A percentile compares a stretch with the other conserved stretches of the same genome.
Conservation (phyloP, 2,329 filamentous ascomycete species). For the Cladophialophora chaetospira region DNA sequence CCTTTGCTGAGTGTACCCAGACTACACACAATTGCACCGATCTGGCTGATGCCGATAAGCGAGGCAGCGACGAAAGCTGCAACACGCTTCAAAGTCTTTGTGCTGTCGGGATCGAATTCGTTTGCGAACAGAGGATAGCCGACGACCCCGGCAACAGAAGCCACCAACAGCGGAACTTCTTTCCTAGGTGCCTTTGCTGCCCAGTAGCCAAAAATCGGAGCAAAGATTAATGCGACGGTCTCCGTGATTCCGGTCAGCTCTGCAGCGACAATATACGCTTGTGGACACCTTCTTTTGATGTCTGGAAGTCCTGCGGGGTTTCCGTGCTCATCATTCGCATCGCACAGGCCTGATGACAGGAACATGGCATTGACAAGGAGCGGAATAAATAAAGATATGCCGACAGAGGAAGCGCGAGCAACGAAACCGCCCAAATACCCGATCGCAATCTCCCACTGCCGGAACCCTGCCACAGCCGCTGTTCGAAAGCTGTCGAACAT, state of each 20-base stretch:
- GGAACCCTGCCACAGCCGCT: slow-evolving; percentile 70
- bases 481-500: slow-evolving; percentile 43
- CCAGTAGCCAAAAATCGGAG: slow-evolving; percentile 83
- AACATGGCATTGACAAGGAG: slow-evolving; percentile 92
- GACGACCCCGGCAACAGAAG: slow-evolving; percentile 71
- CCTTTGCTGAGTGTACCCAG: slow-evolving; percentile 84
- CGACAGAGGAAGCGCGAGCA: slow-evolving; percentile 89
- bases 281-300: slow-evolving; percentile 80
- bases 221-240: slow-evolving; percentile 78
- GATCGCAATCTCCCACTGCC: slow-evolving; percentile 75
- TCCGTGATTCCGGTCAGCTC: slow-evolving; percentile 88
- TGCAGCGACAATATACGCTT: slow-evolving; percentile 84
- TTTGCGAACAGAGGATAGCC: slow-evolving; percentile 77
- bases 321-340: slow-evolving; percentile 45
- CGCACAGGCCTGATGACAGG: slow-evolving; percentile 76
- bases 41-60: slow-evolving; percentile 87
- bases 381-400: slow-evolving; percentile 91
- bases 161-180: slow-evolving; percentile 73
- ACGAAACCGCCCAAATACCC: slow-evolving; percentile 95
- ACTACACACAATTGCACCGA: slow-evolving; percentile 93
- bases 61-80: slow-evolving; percentile 75
- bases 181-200: slow-evolving; percentile 67
- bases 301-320: slow-evolving; percentile 50
- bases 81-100: slow-evolving; percentile 66
- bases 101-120: slow-evolving; percentile 75